These are phyloP conservation scores for Tripterygium wilfordii DNA, from an alignment of 177 flowering plant species.

Conservation along the genomic window DNA sequence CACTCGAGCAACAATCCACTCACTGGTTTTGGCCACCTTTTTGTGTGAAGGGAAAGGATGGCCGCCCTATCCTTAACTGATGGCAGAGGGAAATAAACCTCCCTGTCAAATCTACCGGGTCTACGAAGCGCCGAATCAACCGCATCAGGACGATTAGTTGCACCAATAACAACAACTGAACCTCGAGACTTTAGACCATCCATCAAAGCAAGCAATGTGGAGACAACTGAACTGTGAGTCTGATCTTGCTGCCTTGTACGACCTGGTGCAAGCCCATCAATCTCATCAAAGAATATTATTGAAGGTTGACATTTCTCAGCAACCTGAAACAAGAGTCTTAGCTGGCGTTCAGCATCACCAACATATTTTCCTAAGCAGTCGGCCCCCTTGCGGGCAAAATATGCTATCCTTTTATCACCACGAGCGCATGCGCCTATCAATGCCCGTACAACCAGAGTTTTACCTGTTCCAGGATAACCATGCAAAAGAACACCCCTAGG, in stretches of 20 bases:
- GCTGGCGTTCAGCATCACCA: conserved; percentile 99
- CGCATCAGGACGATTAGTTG: conserved; percentile 97
- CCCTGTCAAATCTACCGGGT: conserved; percentile 99
- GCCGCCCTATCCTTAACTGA: conserved; percentile 81
- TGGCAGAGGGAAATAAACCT: conserved; percentile 95
- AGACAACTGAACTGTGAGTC: conserved; percentile 98
- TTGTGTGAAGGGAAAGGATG: conserved; percentile 85
- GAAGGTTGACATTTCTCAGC: conserved; percentile 98
- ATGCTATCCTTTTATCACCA: conserved; percentile 92
- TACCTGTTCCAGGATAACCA: conserved; percentile 99
- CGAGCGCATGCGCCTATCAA: conserved; percentile 93
- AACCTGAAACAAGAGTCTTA: conserved; percentile 91
- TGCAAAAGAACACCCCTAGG: conserved; percentile 98
- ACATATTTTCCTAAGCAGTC: conserved; percentile 99
- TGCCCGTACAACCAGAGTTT: conserved; percentile 90
- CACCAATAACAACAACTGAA: conserved; percentile 96
- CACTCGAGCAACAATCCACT: conserved; percentile 65
- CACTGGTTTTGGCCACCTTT: conserved; percentile 87
- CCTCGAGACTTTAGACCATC: conserved; percentile 98
- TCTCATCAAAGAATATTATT: conserved; percentile 96
- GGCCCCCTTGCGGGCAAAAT: conserved; percentile 98
- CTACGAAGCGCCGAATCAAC: conserved; percentile 95
- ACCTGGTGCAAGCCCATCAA: conserved; percentile 92
- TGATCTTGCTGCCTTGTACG: conserved; percentile 93
- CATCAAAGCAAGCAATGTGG: conserved; percentile 91